Percentiles rank a stretch among this genome's conserved stretches.
These are phyloP conservation scores for Hypoxylon intermedium DNA, from an alignment of 495 filamentous ascomycete species.

Conservation along the genomic window DNA sequence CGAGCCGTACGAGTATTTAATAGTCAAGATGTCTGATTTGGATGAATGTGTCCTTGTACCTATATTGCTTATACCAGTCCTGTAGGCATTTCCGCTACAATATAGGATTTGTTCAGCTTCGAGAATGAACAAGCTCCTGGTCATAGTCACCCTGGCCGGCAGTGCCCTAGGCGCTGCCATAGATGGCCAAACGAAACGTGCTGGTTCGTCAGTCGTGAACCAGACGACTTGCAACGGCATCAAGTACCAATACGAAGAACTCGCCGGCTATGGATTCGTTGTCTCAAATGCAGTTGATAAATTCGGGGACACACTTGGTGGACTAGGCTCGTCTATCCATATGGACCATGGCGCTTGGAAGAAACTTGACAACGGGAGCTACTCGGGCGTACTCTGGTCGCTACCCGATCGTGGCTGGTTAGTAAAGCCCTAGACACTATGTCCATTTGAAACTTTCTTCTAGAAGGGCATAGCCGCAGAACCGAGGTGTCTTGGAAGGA, in stretches of 20 bases:
- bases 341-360: constrained; percentile 70
- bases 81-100: no score
- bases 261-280: constrained; percentile 75
- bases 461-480: not conserved
- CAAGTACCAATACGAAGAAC: constrained; percentile 69
- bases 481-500: not conserved
- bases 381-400: constrained; percentile 68
- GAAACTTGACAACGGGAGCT: constrained; percentile 59
- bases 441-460: no score
- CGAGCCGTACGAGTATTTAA: constrained; percentile 3
- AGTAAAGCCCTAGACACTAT: no score
- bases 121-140: constrained; percentile 23
- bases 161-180: constrained; percentile 20
- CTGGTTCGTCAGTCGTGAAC: constrained; percentile 18
- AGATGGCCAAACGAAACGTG: not conserved
- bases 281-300: constrained; percentile 68
- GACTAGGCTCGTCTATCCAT: constrained; percentile 71
- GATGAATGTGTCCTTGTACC: not conserved
- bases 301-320: constrained; percentile 75
- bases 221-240: constrained; percentile 64
- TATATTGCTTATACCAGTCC: not conserved
- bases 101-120: not conserved
- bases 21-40: not conserved
- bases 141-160: constrained; percentile 13
- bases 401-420: constrained; percentile 78